These are phyloP conservation scores for Cystobasidium tubakii DNA, from an alignment of 768 basidiomycete genomes.

Conservation along the genomic window DNA sequence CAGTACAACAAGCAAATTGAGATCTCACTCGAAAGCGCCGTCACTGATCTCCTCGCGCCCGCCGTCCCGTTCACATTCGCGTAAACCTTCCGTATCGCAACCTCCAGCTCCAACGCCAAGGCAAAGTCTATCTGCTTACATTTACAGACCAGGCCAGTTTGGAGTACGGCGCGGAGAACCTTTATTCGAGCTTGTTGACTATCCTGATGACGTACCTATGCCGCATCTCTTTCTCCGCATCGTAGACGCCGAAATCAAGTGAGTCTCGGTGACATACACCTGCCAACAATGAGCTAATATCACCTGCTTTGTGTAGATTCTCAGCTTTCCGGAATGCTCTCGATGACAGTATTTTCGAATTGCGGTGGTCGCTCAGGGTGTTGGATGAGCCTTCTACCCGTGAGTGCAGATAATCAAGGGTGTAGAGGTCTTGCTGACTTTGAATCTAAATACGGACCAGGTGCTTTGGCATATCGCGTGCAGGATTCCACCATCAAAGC, in stretches of 20 bases:
- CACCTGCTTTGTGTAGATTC: background rate
- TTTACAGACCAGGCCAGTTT: background rate
- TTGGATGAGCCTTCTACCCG: slow-evolving; percentile 32
- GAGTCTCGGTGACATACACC: background rate
- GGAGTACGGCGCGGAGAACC: background rate
- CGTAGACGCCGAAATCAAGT: slow-evolving; percentile 26
- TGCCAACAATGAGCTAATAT: background rate
- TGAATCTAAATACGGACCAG: background rate
- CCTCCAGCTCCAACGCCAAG: background rate
- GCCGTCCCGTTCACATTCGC: background rate
- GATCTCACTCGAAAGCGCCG: background rate
- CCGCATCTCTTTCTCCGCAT: slow-evolving; percentile 22
- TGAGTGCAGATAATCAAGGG: background rate
- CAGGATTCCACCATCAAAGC: slow-evolving; percentile 27
- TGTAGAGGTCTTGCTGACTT: background rate
- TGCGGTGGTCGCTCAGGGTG: slow-evolving; percentile 9
- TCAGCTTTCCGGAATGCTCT: slow-evolving; percentile 27
- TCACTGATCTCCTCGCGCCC: background rate
- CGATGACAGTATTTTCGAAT: background rate
- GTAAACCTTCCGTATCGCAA: background rate
- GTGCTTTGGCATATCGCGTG: slow-evolving; percentile 19
- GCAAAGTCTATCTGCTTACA: slow-evolving; percentile 9
- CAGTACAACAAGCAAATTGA: background rate
- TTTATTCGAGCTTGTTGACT: slow-evolving; percentile 24
- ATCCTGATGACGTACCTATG: slow-evolving; percentile 24